phyloP scores from a whole-genome alignment of 1,139 yeast species.

The Pneumocystis carinii region DNA sequence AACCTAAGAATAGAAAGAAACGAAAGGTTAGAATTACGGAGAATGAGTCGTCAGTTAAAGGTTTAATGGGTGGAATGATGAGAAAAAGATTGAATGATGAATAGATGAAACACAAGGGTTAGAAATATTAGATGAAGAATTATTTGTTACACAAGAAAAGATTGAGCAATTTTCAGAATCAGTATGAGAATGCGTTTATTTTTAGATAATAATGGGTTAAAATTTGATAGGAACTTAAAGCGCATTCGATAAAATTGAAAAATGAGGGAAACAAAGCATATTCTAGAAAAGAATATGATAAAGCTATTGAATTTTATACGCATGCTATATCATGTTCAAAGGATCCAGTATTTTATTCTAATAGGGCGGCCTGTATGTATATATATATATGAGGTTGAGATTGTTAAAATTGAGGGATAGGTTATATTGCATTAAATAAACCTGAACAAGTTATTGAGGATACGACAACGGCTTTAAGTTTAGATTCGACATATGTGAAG shows the following conservation, averaged over 20 bases:
- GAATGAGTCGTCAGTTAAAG: too few species aligned
- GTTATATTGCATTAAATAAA: slow-evolving; percentile 59
- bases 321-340: slow-evolving; percentile 55
- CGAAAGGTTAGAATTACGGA: not conserved
- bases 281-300: slow-evolving; percentile 50
- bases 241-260: slow-evolving; percentile 64
- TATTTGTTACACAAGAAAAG: not conserved
- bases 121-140: not conserved
- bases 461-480: slow-evolving; percentile 67
- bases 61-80: not conserved
- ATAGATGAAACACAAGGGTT: not conserved
- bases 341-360: slow-evolving; percentile 69
- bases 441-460: slow-evolving; percentile 75
- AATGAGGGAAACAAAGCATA: slow-evolving; percentile 78
- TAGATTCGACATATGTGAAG: slow-evolving; percentile 82
- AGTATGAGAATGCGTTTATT: not conserved
- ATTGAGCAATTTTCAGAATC: not conserved
- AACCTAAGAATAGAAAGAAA: not conserved
- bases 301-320: slow-evolving; percentile 64
- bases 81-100: not conserved
- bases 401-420: not conserved
- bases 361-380: slow-evolving; percentile 66
- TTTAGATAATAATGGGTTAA: not conserved
- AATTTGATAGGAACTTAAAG: slow-evolving; percentile 6
- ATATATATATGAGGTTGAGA: not conserved